phyloP scores from a whole-genome alignment of 2,329 filamentous ascomycete genomes.

The Penicillium brasilianum region DNA sequence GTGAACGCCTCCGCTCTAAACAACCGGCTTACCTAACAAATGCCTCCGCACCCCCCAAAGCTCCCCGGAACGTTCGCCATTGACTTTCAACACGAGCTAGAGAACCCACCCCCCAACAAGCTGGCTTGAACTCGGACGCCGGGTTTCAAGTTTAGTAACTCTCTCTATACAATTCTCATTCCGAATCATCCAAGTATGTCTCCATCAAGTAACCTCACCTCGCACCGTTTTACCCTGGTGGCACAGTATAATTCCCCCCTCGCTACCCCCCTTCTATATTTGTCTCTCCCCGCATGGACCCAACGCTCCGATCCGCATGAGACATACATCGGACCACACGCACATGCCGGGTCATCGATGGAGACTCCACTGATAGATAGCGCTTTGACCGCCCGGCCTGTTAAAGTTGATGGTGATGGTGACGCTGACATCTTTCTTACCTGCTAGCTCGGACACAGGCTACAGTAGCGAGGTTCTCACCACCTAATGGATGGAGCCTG shows the following conservation, averaged over 20 bases:
- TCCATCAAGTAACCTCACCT: neutral
- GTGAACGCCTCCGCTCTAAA: neutral
- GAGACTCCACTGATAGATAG: neutral
- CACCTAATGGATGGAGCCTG: constrained; percentile 50
- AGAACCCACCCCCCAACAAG: neutral
- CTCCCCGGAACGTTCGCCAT: constrained; percentile 4
- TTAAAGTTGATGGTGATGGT: neutral
- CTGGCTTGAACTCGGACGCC: constrained; percentile 9
- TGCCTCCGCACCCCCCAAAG: neutral
- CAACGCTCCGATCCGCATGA: constrained; percentile 7
- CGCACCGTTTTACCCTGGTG: neutral
- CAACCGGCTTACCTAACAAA: constrained; percentile 7
- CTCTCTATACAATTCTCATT: neutral
- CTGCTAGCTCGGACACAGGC: constrained; percentile 1
- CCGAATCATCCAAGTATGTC: neutral
- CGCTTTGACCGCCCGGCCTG: too few species aligned
- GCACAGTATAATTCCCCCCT: neutral
- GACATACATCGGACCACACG: constrained; percentile 5
- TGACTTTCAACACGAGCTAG: constrained; percentile 9
- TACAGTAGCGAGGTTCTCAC: constrained; percentile 7
- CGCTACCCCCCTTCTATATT: neutral
- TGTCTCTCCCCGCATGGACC: constrained; percentile 12
- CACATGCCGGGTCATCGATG: neutral
- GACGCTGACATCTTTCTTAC: neutral
- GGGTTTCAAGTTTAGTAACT: constrained; percentile 10